phyloP scores from a whole-genome alignment of 139 green algal genomes.

The Astrephomene gubernaculifera region DNA sequence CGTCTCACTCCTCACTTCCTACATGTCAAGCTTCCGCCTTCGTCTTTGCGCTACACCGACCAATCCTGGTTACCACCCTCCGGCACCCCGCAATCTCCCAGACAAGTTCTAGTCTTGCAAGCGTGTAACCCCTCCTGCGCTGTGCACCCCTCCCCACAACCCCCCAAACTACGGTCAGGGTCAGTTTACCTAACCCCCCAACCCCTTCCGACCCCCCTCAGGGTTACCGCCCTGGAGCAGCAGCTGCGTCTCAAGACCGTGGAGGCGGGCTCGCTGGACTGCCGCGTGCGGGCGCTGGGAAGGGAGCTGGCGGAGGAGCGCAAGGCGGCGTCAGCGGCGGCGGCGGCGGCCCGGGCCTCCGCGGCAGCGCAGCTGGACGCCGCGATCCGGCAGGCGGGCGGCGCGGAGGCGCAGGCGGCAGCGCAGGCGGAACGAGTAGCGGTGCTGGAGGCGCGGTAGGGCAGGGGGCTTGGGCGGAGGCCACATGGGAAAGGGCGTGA shows the following conservation, averaged over 20 bases:
- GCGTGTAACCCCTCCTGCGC: too few relatives aligned
- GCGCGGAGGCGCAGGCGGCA: conserved; percentile 11
- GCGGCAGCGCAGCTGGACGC: conserved; percentile 20
- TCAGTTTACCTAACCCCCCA: too few relatives aligned
- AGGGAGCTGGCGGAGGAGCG: conserved; percentile 38
- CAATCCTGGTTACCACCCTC: too few relatives aligned
- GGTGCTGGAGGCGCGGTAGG: conserved; percentile 22
- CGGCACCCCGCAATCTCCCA: too few relatives aligned
- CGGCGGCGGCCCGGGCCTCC: conserved; percentile 1
- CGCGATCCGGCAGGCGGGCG: conserved; percentile 5
- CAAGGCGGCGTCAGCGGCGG: neutral
- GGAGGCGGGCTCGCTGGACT: conserved; percentile 10
- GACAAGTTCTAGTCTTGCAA: too few relatives aligned
- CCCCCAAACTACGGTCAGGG: too few relatives aligned
- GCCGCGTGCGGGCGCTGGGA: conserved; percentile 1
- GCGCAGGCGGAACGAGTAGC: neutral
- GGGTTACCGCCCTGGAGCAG: conserved; percentile 33
- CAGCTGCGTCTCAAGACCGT: conserved; percentile 30
- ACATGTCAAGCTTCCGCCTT: too few relatives aligned
- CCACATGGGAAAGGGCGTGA: neutral
- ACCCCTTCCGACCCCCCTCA: too few relatives aligned
- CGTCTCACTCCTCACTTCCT: too few relatives aligned
- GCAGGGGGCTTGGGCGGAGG: neutral
- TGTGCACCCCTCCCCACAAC: too few relatives aligned
- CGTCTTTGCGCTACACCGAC: too few relatives aligned